Evolutionary conservation across 176 grass and related monocot genomes (phyloP), one percentile per base, ranked within the genome.

Genomic region (Oryza brachyantha): DNA sequence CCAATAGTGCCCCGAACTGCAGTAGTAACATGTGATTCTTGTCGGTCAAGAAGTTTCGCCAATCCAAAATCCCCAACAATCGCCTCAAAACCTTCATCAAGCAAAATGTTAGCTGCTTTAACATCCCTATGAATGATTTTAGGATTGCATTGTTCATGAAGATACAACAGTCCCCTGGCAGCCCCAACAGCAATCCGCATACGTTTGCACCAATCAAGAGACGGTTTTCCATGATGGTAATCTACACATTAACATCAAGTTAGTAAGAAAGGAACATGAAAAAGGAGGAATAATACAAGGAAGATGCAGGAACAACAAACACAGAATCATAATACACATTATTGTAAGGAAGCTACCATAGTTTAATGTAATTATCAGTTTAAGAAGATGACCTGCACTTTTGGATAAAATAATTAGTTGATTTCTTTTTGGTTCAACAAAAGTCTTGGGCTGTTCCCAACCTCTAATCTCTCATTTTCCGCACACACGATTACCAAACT

Each of bases 111-210:
- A 39, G 96, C 96, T 21, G 96, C 90, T 85, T 98, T 93, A 37
- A 98, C 96, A 81, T 98, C 96, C 81, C 96, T 90, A 43, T 93
- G 96, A 80, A 98, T 91, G 42, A 98, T 98, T 80, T 98, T 98
- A 82, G 96, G 96, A 72, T 94, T 93, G 74, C 96, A 98, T 74
- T 98, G 96, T 81, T 98, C 92, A 21, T 98, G 96, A 77, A 94
- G 86, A 69, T 98, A 98, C 76, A 98, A 67, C 60, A 98, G 83
- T 48, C 96, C 95, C 63, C 96, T 81, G 19, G 96, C 92, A 70
- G 96, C 92, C 39, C 92, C 96, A 59, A 98, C 74, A 63, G 96
- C 92, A 76, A 98, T 88, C 21, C 17, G 39, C 87, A 94, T 97
- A 37, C 95, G 79, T 73, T 98, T 98, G 81, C 65, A 84, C 95